These are phyloP conservation scores for Penicillium psychrosexuale DNA, from an alignment of 2,329 filamentous ascomycete species.

Conservation along the genomic window DNA sequence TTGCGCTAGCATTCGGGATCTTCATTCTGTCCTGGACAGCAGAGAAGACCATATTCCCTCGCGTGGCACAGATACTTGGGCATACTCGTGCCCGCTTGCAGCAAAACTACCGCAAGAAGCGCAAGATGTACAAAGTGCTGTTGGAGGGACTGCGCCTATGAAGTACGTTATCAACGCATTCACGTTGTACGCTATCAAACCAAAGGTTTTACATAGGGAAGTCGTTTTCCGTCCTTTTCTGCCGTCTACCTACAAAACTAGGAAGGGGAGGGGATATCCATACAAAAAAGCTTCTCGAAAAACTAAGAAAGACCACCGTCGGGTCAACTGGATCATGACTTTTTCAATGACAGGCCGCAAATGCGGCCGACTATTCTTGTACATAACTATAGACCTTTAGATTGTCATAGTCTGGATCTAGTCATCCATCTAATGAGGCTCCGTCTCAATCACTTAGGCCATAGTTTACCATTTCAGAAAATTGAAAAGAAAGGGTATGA, in stretches of 20 bases:
- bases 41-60: conserved; percentile 69
- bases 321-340: no score
- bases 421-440: not conserved
- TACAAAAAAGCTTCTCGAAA: no score
- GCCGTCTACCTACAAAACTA: no score
- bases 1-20: conserved; percentile 67
- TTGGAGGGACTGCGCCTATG: conserved; percentile 58
- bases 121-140: conserved; percentile 85
- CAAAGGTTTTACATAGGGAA: no score
- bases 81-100: conserved; percentile 55
- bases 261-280: no score
- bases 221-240: no score
- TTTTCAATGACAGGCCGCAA: no score
- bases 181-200: conserved; percentile 9
- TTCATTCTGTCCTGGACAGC: conserved; percentile 67
- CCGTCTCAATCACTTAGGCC: not conserved
- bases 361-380: no score
- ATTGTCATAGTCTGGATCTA: not conserved
- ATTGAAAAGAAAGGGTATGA: conserved; percentile 22
- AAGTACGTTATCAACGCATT: not conserved
- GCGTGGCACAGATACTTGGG: conserved; percentile 66
- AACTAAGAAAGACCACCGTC: no score
- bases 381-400: conserved; percentile 9
- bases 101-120: conserved; percentile 64
- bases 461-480: not conserved